Conservation (phyloP, 2,329 filamentous ascomycete genomes). For the Aureobasidium uvarum region DNA sequence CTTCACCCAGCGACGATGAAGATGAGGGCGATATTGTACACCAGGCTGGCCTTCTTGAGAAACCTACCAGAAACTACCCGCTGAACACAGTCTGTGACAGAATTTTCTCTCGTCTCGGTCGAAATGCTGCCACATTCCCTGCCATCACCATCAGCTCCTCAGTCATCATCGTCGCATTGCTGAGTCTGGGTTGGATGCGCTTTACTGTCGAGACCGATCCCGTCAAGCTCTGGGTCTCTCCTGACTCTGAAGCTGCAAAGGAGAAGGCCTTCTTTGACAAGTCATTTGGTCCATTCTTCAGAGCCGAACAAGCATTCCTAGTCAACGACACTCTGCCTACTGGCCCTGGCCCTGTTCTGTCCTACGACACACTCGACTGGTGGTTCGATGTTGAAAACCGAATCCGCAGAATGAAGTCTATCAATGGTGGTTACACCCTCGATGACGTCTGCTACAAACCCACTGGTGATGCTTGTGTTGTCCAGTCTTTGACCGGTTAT, state of each 20-base stretch:
- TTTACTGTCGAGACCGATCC: constrained; percentile 91
- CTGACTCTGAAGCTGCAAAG: constrained; percentile 81
- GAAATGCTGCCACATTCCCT: constrained; percentile 78
- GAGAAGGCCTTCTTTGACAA: constrained; percentile 93
- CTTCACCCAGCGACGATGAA: constrained; percentile 82
- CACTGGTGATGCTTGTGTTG: constrained; percentile 80
- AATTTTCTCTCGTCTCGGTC: constrained; percentile 76
- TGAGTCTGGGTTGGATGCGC: constrained; percentile 83
- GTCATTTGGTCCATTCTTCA: constrained; percentile 94
- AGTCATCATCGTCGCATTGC: constrained; percentile 69
- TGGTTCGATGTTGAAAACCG: constrained; percentile 88
- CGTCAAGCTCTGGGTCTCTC: constrained; percentile 94
- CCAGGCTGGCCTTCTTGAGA: constrained; percentile 72
- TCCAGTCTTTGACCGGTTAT: constrained; percentile 90
- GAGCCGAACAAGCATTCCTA: constrained; percentile 87
- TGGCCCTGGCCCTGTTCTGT: constrained; percentile 72
- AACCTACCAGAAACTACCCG: constrained; percentile 73
- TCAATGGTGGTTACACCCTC: constrained; percentile 65
- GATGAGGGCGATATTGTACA: constrained; percentile 85
- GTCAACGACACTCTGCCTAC: constrained; percentile 75
- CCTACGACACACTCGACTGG: constrained; percentile 85
- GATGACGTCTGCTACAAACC: constrained; percentile 94
- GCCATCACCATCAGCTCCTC: constrained; percentile 75
- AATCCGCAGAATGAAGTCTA: constrained; percentile 69
- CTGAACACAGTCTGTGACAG: constrained; percentile 80